Conservation (phyloP, 1,284 basidiomycete species). For the Tilletia indica region DNA sequence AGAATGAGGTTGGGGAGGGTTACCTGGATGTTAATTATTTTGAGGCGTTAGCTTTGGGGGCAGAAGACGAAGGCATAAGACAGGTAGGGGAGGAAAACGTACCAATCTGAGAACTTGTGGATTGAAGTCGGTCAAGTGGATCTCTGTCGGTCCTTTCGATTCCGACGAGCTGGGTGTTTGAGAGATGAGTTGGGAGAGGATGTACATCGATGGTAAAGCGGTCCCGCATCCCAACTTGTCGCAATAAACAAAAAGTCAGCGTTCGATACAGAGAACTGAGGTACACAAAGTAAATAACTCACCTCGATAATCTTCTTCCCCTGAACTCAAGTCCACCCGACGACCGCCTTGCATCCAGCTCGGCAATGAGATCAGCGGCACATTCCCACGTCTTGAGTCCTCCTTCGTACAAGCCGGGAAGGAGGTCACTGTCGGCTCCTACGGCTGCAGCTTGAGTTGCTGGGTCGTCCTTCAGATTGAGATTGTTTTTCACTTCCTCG, state of each 20-base stretch:
- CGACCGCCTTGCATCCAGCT: conserved; percentile 27
- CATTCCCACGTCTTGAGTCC: conserved; percentile 98
- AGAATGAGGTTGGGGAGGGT: conserved; percentile 86
- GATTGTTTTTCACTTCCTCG: background rate
- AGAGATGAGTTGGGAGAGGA: conserved; percentile 68
- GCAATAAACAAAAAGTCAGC: conserved; percentile 13
- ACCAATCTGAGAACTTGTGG: conserved; percentile 73
- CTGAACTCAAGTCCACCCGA: conserved; percentile 8
- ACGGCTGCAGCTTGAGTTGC: conserved; percentile 60
- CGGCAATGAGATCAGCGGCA: conserved; percentile 72
- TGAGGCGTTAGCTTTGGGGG: too few relatives aligned
- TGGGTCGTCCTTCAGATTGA: background rate
- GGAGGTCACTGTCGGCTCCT: conserved; percentile 80
- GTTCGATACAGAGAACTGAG: too few relatives aligned
- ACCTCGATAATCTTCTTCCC: conserved; percentile 32
- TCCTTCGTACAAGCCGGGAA: conserved; percentile 90
- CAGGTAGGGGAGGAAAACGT: conserved; percentile 16
- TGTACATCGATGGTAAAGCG: conserved; percentile 74
- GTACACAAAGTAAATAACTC: background rate
- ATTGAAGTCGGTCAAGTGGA: conserved; percentile 96
- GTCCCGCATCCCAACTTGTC: conserved; percentile 86
- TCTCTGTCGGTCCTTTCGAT: conserved; percentile 23
- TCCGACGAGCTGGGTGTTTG: conserved; percentile 13
- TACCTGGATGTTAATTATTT: too few relatives aligned
- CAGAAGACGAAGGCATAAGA: background rate